Base-by-base conservation (phyloP, 148 eudicot genomes). In the Spergularia bocconei region DNA sequence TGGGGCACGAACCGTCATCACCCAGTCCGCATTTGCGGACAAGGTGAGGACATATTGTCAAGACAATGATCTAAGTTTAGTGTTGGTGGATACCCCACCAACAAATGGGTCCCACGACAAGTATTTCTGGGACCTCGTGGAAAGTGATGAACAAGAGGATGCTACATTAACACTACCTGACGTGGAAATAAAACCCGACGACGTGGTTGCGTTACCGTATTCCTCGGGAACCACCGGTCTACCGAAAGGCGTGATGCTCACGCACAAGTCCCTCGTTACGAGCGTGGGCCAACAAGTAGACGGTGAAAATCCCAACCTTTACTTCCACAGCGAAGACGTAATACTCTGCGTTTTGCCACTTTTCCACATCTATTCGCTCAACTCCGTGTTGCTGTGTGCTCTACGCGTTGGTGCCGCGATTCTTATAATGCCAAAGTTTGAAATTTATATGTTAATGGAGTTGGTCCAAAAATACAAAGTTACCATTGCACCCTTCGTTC, bases 191-290 rank as follows among this genome's bases (percentile, higher is more conserved):
- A 36, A 73, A 29, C 87, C 98, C 0, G 83, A 93, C 23, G 96
- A 91, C 71, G 82, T 91, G 7, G 98, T 93, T 0, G 97, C 92
- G 7, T 81, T 93, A 16, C 98, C 98, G 2, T 93, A 86, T 64
- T 93, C 98, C 0, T 93, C 98, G 0, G 98, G 98, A 7, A 93
- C 98, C 13, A 93, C 98, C 0, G 97, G 98, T 1, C 80, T 93
- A 13, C 97, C 98, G 3, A 93, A 93, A 74, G 98, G 98, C 14
- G 98, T 93, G 78, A 79, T 91, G 74, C 72, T 93, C 72, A 91
- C 97, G 12, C 98, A 93, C 87, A 85, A 86, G 70, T 83, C 91
- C 39, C 71, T 91, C 10, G 87, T 91, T 39, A 88, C 98, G 5
- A 87, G 93, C 47, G 90, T 93, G 16, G 91, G 88, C 0, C 98